phyloP scores from a whole-genome alignment of 2,329 filamentous ascomycete species.

The Fusarium succisae region DNA sequence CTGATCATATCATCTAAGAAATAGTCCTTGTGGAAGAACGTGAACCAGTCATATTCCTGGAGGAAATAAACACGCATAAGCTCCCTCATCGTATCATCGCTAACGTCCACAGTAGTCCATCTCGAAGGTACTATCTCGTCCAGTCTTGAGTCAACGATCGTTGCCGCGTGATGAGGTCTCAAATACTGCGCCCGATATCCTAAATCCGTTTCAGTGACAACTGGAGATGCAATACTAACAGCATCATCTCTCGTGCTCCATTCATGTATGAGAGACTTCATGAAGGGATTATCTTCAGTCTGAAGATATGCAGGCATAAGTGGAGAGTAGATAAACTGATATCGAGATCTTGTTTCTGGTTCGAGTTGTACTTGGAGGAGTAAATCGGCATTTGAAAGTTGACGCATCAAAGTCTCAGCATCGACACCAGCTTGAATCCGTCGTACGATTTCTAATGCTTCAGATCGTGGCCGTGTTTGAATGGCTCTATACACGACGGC shows the following conservation, averaged over 20 bases:
- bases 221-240: not conserved
- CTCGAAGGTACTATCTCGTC: not conserved
- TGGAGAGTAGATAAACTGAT: not conserved
- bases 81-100: not conserved
- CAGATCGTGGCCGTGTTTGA: not conserved
- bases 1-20: conserved; percentile 18
- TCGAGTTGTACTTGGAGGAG: conserved; percentile 5
- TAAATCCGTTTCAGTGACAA: not conserved
- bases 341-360: not conserved
- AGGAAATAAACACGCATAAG: not conserved
- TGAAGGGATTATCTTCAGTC: not conserved
- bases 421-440: not conserved
- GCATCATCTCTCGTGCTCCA: not conserved
- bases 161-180: conserved; percentile 13
- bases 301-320: conserved; percentile 5
- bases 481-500: not conserved
- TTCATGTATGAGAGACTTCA: conserved; percentile 11
- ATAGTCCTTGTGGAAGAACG: conserved; percentile 7
- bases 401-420: not conserved
- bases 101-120: not conserved
- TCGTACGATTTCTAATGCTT: not conserved
- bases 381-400: not conserved
- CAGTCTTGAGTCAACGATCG: not conserved
- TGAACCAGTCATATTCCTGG: conserved; percentile 12
- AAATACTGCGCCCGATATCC: not conserved